phyloP scores from a whole-genome alignment of 768 basidiomycete genomes.

The Macrolepiota fuliginosa region DNA sequence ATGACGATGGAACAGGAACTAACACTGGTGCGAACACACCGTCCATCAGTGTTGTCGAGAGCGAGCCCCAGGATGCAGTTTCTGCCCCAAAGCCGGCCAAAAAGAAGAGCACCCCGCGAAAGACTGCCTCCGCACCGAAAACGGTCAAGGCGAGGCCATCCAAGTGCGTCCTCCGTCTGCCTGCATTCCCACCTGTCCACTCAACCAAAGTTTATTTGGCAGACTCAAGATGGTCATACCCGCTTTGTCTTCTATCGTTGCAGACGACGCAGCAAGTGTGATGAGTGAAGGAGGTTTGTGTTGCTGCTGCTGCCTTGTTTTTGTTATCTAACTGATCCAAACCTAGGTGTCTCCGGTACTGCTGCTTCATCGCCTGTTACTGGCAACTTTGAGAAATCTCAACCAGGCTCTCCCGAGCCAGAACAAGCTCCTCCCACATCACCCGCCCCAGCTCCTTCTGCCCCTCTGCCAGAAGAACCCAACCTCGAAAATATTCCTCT shows the following conservation, averaged over 20 bases:
- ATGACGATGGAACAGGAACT: constrained; percentile 30
- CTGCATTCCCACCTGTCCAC: not conserved
- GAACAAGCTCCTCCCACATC: constrained; percentile 37
- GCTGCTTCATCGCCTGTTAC: constrained; percentile 71
- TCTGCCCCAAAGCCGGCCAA: constrained; percentile 28
- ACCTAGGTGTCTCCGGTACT: constrained; percentile 61
- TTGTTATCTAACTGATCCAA: constrained; percentile 13
- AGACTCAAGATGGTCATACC: constrained; percentile 31
- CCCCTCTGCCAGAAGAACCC: constrained; percentile 37
- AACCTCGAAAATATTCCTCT: constrained; percentile 60
- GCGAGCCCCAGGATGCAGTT: constrained; percentile 16
- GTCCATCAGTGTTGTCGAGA: constrained; percentile 18
- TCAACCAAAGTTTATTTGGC: constrained; percentile 18
- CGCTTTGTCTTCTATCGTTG: constrained; percentile 31
- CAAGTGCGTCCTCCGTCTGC: constrained; percentile 26
- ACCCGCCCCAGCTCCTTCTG: constrained; percentile 21
- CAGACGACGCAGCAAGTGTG: constrained; percentile 42
- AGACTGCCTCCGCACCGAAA: constrained; percentile 33
- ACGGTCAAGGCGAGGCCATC: constrained; percentile 33
- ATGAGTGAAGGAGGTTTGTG: constrained; percentile 58
- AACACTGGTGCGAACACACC: constrained; percentile 21
- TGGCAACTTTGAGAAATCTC: constrained; percentile 33
- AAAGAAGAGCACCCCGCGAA: constrained; percentile 36
- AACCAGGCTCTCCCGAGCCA: constrained; percentile 48
- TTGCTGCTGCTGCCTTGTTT: not conserved